Base-by-base conservation (phyloP, 2,329 filamentous ascomycete species). In the Tolypocladium endophyticum region DNA sequence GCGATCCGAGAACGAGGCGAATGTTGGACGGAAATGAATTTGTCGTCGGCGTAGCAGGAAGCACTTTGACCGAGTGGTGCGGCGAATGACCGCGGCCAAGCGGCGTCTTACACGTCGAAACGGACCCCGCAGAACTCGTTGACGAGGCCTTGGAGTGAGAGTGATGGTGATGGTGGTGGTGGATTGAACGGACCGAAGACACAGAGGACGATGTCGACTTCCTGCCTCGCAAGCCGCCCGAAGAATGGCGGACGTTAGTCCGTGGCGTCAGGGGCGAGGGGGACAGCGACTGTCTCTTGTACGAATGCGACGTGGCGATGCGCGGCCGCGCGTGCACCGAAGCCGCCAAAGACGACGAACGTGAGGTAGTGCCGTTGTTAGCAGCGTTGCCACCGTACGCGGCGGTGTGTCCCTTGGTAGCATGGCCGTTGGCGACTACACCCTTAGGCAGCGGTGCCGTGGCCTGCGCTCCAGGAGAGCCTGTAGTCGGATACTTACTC, bases 201-300 rank as follows among this genome's bases (percentile, higher is more conserved):
- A 99, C 87, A 0, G 92, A 97, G 0, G 92, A 96, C 0, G 92
- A 97, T 0, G 94, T 99, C 0, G 93, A 97, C 72, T 97, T 97
- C 62, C 94, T 86, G 43, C 94, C 93, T 35, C 92, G 85, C 53
- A 97, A 81, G 36, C 93, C 92, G 52, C 82, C 85, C 6, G 91
- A 96, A 2, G 90, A 86, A 41, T 92, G 88, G 14, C 94, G 86
- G 67, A 95, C 88, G 0, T 89, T 90, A 6, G 90, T 92, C 45
- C 92, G 88, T 4, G 94, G 93, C 0, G 94, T 97, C 47, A 97
- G 73, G 0, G 94, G 93, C 3, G 87, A 88, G 0, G 94, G 94
- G 0, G 91, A 96, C 12, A 95, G 76, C 0, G 92, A 96, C 62
- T 91, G 88, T 20, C 91, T 84, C 67, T 87, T 87, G 68, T 86